phyloP scores from a whole-genome alignment of 1,284 basidiomycete genomes.

The Pseudozyma sp. region DNA sequence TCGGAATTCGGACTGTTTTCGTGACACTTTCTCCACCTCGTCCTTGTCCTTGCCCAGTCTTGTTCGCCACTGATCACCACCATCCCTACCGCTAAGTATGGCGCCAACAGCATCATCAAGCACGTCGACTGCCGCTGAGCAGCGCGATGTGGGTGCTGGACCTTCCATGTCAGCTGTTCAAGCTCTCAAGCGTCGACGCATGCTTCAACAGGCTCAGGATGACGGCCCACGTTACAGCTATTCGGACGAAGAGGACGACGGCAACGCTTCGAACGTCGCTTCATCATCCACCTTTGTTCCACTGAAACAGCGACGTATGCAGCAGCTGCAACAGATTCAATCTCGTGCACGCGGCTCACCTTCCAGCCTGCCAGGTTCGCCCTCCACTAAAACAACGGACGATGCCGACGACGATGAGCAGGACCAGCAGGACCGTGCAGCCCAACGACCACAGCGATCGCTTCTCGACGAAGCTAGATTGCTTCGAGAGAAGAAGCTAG shows the following conservation, averaged over 20 bases:
- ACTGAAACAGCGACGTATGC: constrained; percentile 83
- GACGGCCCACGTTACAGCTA: constrained; percentile 55
- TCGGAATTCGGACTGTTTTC: constrained; percentile 18
- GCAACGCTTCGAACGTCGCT: constrained; percentile 74
- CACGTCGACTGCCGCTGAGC: background rate
- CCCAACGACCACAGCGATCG: constrained; percentile 74
- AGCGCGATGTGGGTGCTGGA: background rate
- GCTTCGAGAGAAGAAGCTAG: constrained; percentile 79
- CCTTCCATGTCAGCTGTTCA: constrained; percentile 39
- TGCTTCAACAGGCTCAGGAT: constrained; percentile 34
- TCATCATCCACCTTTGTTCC: constrained; percentile 81
- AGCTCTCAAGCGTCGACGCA: constrained; percentile 44
- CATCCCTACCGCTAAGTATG: constrained; percentile 9
- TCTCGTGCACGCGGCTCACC: constrained; percentile 15
- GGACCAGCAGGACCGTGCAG: constrained; percentile 72
- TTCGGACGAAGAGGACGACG: constrained; percentile 67
- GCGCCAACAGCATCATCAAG: constrained; percentile 25
- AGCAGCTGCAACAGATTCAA: constrained; percentile 76
- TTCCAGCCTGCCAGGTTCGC: background rate
- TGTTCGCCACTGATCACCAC: no score
- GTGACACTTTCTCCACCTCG: background rate
- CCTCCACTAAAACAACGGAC: constrained; percentile 4
- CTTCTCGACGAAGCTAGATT: constrained; percentile 70
- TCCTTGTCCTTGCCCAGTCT: background rate
- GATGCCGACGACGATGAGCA: constrained; percentile 24